Percentiles rank a stretch among this genome's conserved stretches.
Evolutionary conservation across 495 filamentous ascomycete genomes (phyloP).

Genomic region (Immersiella caudata): DNA sequence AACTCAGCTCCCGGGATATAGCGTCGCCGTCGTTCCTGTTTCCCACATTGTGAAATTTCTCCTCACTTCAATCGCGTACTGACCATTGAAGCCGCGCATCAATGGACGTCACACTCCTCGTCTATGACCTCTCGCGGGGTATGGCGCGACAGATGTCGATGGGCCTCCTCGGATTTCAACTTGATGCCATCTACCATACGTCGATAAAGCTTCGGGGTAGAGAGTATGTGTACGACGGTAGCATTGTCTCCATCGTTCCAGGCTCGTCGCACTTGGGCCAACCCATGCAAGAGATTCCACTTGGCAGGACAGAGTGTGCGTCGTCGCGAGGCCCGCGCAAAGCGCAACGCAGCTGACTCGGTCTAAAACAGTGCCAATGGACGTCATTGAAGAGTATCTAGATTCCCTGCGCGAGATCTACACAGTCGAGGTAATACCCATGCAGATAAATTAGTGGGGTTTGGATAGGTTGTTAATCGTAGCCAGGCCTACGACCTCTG

Average conservation of each 20-base stretch:
- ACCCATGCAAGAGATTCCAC: constrained; percentile 73
- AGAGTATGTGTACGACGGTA: constrained; percentile 60
- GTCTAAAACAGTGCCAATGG: constrained; percentile 61
- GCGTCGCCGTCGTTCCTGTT: not conserved
- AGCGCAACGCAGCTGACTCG: not conserved
- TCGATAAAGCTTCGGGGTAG: constrained; percentile 76
- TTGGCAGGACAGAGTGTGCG: constrained; percentile 68
- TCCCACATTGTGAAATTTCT: not conserved
- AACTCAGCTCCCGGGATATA: constrained; percentile 1
- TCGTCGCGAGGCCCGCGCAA: not conserved
- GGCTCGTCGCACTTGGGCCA: constrained; percentile 83
- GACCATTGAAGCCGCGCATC: not conserved
- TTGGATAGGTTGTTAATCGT: not conserved
- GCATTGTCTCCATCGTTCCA: constrained; percentile 77
- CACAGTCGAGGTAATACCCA: constrained; percentile 61
- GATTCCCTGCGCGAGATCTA: constrained; percentile 82
- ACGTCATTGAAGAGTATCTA: constrained; percentile 87
- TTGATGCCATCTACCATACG: constrained; percentile 92
- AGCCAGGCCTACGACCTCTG: constrained; percentile 73
- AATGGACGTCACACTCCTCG: constrained; percentile 92
- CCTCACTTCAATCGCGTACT: not conserved
- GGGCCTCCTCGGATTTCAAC: constrained; percentile 66
- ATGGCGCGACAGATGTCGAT: constrained; percentile 51
- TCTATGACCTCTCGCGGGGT: constrained; percentile 90
- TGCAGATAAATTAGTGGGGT: not conserved